Base-by-base conservation (phyloP, 2,329 filamentous ascomycete genomes). In the Talaromyces rugulosus region DNA sequence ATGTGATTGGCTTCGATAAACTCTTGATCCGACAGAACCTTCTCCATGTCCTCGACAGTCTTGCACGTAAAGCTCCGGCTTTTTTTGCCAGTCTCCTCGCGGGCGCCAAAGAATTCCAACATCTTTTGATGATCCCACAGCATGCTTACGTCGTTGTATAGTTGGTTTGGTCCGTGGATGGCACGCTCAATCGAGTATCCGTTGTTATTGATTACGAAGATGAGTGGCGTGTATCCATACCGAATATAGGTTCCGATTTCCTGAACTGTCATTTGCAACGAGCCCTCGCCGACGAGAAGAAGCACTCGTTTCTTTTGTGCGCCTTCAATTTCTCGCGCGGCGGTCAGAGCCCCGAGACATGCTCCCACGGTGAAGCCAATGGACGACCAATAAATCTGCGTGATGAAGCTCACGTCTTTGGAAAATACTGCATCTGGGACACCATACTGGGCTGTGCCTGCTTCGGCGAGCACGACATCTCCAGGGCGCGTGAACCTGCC, bases 81-180 rank as follows among this genome's bases (percentile, higher is more conserved):
- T 6, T 53, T 36, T 18, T 16, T 23, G 12, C 59, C 14, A 51
- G 53, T 50, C 12, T 52, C 18, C 31, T 56, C 44, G n/a, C 50
- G 40, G 4, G 53, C 54, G 3, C 59, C 59, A 27, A 61, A 56
- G 28, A 63, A 58, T 30, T 50, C 53, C 5, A 52, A n/a, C 23
- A 92, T 76, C 31, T 87, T 85, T 71, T 85, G 86, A 80, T 87
- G 89, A 58, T 87, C 81, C 91, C 91, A 95, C n/a, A 79, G 74
- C 58, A 83, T 50, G n/a, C 27, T 30, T 53, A 63, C 47, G 12
- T 59, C 52, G 31, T 63, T 63, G 31, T 62, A 63, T 8, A 4
- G 9, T 27, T 62, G 61, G 9, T 40, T 59, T 18, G 75, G 72
- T 9, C 80, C 80, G 71, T 81, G 79, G 50, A 82, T 80, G 50